Percentiles rank a stretch among this genome's conserved stretches.
Evolutionary conservation across 257 asterid species (phyloP).

Genomic region (Salvia rosmarinus): DNA sequence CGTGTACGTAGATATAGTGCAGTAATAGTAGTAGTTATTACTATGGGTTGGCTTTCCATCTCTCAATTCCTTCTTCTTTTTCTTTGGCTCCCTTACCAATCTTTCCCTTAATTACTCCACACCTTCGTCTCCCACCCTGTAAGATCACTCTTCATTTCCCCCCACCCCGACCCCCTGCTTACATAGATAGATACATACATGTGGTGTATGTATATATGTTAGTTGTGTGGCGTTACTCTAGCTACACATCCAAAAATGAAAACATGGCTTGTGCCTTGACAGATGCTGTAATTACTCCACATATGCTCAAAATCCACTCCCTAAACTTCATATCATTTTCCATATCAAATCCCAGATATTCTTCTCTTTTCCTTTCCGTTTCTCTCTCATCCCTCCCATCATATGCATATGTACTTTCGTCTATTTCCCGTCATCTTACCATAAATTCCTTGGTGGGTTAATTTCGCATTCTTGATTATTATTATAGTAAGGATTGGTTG

Average conservation of each 20-base stretch:
- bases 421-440: constrained; percentile 16
- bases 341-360: constrained; percentile 42
- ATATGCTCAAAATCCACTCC: constrained; percentile 36
- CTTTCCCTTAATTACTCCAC: constrained; percentile 45
- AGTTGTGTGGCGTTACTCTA: constrained; percentile 50
- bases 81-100: constrained; percentile 37
- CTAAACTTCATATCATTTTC: constrained; percentile 36
- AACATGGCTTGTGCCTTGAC: constrained; percentile 56
- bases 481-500: constrained; percentile 21
- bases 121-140: constrained; percentile 48
- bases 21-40: constrained; percentile 32
- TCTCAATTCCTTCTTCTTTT: constrained; percentile 17
- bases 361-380: constrained; percentile 17
- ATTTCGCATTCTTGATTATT: not conserved
- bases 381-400: not conserved
- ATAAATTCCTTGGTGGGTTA: not conserved
- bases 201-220: constrained; percentile 24
- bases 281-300: constrained; percentile 41
- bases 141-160: constrained; percentile 48
- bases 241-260: constrained; percentile 38
- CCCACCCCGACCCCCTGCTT: not conserved
- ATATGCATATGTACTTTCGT: not conserved
- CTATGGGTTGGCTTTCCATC: constrained; percentile 40
- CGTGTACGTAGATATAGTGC: constrained; percentile 38
- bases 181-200: not conserved